Evolutionary conservation across 2,329 filamentous ascomycete genomes (phyloP).

Genomic region (Mycosphaerella sp.): DNA sequence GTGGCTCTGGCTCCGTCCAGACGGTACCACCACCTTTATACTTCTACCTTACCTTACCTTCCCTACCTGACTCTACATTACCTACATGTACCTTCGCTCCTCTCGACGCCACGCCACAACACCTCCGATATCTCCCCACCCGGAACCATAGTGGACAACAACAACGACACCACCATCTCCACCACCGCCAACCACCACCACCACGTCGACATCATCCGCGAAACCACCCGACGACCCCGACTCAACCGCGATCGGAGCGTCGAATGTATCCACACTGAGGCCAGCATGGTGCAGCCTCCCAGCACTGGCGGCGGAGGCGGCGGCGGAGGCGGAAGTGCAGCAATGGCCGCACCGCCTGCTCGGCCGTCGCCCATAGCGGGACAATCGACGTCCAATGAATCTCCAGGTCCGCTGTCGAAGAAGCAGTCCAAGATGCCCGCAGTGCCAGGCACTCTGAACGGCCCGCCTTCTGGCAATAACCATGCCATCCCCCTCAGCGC

Average conservation of each 20-base stretch:
- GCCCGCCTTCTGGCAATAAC: conserved; percentile 37
- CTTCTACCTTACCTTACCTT: too few relatives aligned
- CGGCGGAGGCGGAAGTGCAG: conserved; percentile 2
- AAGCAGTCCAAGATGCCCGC: conserved; percentile 21
- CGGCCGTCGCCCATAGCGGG: conserved; percentile 17
- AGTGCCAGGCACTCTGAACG: conserved; percentile 30
- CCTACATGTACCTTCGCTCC: neutral
- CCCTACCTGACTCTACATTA: neutral
- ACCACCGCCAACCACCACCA: too few relatives aligned
- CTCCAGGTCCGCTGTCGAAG: conserved; percentile 13
- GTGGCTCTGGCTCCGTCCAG: too few relatives aligned
- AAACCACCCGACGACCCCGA: neutral
- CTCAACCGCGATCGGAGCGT: neutral
- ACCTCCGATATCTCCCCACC: neutral
- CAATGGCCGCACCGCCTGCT: conserved; percentile 9
- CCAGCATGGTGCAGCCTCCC: conserved; percentile 30
- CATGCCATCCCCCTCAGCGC: conserved; percentile 54
- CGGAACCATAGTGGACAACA: neutral
- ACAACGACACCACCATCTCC: neutral
- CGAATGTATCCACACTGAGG: conserved; percentile 6
- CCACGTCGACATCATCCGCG: neutral
- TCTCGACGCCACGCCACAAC: neutral
- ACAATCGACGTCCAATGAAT: conserved; percentile 13
- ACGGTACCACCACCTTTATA: too few relatives aligned
- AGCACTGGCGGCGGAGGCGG: conserved; percentile 21